phyloP scores from a whole-genome alignment of 371 early-diverging fungal species.

The Haplosporangium sp. region DNA sequence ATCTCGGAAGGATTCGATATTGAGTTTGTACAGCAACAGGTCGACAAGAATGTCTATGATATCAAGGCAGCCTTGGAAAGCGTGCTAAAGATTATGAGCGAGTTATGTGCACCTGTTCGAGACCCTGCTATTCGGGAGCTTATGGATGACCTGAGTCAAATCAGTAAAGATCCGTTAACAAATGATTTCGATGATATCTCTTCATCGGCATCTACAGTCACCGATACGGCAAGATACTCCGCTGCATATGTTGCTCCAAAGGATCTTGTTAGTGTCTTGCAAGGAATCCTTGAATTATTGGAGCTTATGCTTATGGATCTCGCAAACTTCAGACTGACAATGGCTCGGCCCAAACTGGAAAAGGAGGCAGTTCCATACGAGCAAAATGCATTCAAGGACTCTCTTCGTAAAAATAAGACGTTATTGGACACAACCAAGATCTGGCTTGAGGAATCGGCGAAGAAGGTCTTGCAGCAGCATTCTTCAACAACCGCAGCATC shows the following conservation, averaged over 20 bases:
- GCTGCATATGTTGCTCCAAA: slow-evolving; percentile 18
- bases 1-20: slow-evolving; percentile 37
- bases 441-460: slow-evolving; percentile 32
- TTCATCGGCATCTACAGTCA: background rate
- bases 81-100: slow-evolving; percentile 29
- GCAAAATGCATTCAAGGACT: slow-evolving; percentile 24
- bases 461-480: background rate
- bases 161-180: slow-evolving; percentile 4
- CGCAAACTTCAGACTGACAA: slow-evolving; percentile 39
- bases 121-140: slow-evolving; percentile 23
- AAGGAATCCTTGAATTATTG: slow-evolving; percentile 33
- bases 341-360: slow-evolving; percentile 40
- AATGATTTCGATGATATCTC: background rate
- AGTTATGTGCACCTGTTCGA: slow-evolving; percentile 45
- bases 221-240: background rate
- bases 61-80: slow-evolving; percentile 21
- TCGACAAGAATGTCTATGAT: slow-evolving; percentile 37
- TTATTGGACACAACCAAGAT: slow-evolving; percentile 17
- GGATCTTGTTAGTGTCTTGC: slow-evolving; percentile 38
- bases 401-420: slow-evolving; percentile 16
- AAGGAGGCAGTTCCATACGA: slow-evolving; percentile 51
- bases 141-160: slow-evolving; percentile 15
- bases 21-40: slow-evolving; percentile 51
- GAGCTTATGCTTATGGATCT: slow-evolving; percentile 50
- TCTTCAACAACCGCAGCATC: background rate